Conservation (phyloP, 2,329 filamentous ascomycete species). For the Fusarium sacchari region DNA sequence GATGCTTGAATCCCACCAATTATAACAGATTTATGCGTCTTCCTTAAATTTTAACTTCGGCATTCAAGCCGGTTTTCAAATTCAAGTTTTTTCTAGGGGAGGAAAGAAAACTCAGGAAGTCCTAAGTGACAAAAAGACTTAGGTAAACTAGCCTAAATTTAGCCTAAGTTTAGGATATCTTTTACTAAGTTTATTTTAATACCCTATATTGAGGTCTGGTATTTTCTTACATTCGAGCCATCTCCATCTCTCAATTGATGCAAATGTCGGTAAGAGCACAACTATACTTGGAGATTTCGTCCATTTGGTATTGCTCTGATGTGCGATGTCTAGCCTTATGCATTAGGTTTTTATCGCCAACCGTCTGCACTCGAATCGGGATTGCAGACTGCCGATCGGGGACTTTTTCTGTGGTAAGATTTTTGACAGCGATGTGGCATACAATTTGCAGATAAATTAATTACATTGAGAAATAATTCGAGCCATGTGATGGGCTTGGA, state of each 20-base stretch:
- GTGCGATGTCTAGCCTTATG: neutral
- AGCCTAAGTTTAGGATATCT: too few relatives aligned
- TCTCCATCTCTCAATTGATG: neutral
- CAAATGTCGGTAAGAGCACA: fast-evolving
- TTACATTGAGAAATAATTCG: too few relatives aligned
- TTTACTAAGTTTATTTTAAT: too few relatives aligned
- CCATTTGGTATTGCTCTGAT: neutral
- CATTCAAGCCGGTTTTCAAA: neutral
- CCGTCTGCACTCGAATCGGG: fast-evolving
- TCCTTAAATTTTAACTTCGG: neutral
- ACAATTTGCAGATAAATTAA: too few relatives aligned
- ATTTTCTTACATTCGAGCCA: too few relatives aligned
- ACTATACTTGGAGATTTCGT: too few relatives aligned
- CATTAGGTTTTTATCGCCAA: fast-evolving
- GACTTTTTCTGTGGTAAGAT: too few relatives aligned
- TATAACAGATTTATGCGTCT: fast-evolving
- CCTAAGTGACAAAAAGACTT: too few relatives aligned
- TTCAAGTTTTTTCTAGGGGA: neutral
- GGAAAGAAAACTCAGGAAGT: too few relatives aligned
- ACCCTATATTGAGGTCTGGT: too few relatives aligned
- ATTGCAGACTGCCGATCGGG: fast-evolving
- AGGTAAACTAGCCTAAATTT: too few relatives aligned
- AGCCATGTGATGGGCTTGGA: neutral
- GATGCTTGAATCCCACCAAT: neutral
- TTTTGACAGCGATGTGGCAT: too few relatives aligned